A percentile compares a stretch with the other conserved stretches of the same genome.
These are phyloP conservation scores for Penicillium glabrum DNA, from an alignment of 2,329 filamentous ascomycete species.

Conservation along the genomic window DNA sequence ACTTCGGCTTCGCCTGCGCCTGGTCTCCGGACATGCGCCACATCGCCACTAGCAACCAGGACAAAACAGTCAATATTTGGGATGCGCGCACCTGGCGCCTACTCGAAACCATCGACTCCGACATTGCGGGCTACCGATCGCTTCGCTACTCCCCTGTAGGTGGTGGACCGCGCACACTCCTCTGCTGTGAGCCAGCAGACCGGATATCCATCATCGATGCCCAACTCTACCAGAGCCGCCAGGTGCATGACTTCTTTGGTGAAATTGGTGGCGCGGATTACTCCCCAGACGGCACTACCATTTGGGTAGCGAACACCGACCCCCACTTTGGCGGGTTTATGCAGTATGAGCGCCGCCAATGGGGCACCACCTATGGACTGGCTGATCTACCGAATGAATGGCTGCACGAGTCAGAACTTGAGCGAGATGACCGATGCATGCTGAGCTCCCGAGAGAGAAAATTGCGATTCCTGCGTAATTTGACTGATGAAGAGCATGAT, in stretches of 20 bases:
- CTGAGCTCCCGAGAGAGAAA: constrained; percentile 34
- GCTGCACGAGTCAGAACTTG: constrained; percentile 34
- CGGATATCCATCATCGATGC: constrained; percentile 47
- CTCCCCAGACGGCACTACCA: constrained; percentile 39
- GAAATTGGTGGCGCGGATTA: constrained; percentile 47
- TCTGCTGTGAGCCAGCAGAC: constrained; percentile 46
- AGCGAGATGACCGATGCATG: constrained; percentile 37
- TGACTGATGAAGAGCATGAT: constrained; percentile 37
- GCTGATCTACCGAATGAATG: constrained; percentile 40
- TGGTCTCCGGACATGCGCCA: constrained; percentile 51
- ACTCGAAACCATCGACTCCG: constrained; percentile 43
- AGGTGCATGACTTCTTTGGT: constrained; percentile 48
- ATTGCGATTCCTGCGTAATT: constrained; percentile 33
- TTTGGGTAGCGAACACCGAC: constrained; percentile 48
- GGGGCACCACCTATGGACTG: constrained; percentile 36
- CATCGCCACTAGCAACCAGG: constrained; percentile 48
- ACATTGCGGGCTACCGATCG: constrained; percentile 46
- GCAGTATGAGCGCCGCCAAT: constrained; percentile 43
- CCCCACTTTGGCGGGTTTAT: constrained; percentile 46
- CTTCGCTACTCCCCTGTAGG: constrained; percentile 46
- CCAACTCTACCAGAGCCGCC: constrained; percentile 41
- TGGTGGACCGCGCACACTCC: constrained; percentile 43
- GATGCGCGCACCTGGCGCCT: constrained; percentile 44
- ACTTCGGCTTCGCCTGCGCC: constrained; percentile 48
- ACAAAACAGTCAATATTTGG: constrained; percentile 49